Conservation (phyloP, 2,329 filamentous ascomycete genomes). For the Myotisia sp. region DNA sequence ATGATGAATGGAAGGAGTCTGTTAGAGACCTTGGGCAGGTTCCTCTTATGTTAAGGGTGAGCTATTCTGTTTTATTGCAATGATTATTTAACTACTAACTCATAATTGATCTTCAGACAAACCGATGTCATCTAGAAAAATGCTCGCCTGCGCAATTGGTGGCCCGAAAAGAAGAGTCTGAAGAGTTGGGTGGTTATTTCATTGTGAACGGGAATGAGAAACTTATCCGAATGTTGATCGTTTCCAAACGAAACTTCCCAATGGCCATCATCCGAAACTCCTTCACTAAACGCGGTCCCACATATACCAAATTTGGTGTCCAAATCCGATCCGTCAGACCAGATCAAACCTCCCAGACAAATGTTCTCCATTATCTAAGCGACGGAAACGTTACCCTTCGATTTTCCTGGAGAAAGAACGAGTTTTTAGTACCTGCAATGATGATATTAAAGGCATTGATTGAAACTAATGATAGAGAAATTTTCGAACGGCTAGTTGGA, state of each 20-base stretch:
- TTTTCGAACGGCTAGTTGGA: slow-evolving; percentile 87
- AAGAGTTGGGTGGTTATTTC: slow-evolving; percentile 93
- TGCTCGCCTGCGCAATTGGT: slow-evolving; percentile 73
- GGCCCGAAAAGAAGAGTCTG: slow-evolving; percentile 79
- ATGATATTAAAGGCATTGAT: slow-evolving; percentile 93
- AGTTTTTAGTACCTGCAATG: slow-evolving; percentile 88
- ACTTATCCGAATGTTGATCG: slow-evolving; percentile 78
- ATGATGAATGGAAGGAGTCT: slow-evolving; percentile 69
- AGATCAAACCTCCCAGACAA: slow-evolving; percentile 97
- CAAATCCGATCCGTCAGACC: slow-evolving; percentile 83
- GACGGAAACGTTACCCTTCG: slow-evolving; percentile 95
- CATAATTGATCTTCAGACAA: slow-evolving; percentile 45
- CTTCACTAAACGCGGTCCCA: slow-evolving; percentile 71
- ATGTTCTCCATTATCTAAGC: slow-evolving; percentile 86
- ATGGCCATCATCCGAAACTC: slow-evolving; percentile 86
- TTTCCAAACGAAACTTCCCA: slow-evolving; percentile 84
- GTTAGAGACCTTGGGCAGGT: slow-evolving; percentile 75
- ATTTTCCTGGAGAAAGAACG: slow-evolving; percentile 95
- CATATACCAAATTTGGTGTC: slow-evolving; percentile 82
- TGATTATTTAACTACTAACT: slow-evolving; percentile 6
- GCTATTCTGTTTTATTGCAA: slow-evolving; percentile 15
- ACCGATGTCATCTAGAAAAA: slow-evolving; percentile 76
- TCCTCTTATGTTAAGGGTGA: slow-evolving; percentile 82
- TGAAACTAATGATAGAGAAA: slow-evolving; percentile 91
- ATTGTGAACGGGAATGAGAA: slow-evolving; percentile 97